Evolutionary conservation across 179 eudicot species (phyloP).

Genomic region (Silene coronaria): DNA sequence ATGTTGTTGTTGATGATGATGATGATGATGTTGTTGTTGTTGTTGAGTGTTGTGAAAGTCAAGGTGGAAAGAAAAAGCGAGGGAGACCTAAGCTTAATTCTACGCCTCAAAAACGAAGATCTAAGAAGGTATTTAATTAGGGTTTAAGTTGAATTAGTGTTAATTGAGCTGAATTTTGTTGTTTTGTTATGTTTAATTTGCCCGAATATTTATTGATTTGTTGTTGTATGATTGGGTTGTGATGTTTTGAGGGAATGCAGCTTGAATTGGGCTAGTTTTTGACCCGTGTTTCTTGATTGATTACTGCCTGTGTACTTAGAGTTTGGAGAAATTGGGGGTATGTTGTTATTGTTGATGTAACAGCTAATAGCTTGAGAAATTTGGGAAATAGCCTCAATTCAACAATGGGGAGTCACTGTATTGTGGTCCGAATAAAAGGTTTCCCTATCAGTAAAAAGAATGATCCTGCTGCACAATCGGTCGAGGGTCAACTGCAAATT

Average conservation of each 20-base stretch:
- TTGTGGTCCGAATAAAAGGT: no score
- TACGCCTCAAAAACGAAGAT: conserved; percentile 24
- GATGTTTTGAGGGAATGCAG: neutral
- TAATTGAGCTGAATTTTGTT: neutral
- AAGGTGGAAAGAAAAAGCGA: conserved; percentile 32
- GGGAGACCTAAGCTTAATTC: conserved; percentile 18
- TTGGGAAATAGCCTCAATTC: neutral
- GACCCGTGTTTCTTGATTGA: neutral
- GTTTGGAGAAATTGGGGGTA: neutral
- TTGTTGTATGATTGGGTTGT: neutral
- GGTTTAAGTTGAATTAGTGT: neutral
- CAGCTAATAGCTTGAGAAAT: neutral
- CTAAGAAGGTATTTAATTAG: conserved; percentile 33
- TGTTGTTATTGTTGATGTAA: neutral
- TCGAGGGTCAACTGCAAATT: no score
- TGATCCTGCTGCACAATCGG: no score
- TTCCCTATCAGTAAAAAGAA: no score
- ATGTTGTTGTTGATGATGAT: conserved; percentile 21
- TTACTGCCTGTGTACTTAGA: neutral
- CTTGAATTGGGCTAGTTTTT: neutral
- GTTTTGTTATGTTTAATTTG: neutral
- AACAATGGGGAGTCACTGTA: no score
- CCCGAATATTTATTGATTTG: neutral
- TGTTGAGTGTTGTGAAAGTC: conserved; percentile 38
- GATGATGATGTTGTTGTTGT: conserved; percentile 26